Evolutionary conservation across 208 protist species (phyloP).

Genomic region (Wallacemonas rigidus): DNA sequence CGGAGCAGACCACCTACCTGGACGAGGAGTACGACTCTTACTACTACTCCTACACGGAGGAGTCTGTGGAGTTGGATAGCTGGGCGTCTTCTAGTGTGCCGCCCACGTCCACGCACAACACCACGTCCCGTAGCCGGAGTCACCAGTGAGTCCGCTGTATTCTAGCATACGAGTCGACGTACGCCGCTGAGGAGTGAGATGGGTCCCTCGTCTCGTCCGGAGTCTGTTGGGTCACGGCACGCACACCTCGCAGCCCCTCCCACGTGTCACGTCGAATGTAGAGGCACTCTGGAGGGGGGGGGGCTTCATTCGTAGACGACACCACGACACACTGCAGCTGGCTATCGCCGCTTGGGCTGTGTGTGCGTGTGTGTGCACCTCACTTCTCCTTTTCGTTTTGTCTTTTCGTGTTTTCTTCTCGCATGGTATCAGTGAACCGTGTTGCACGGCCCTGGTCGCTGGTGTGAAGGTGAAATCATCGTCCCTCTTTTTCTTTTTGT

Average conservation of each 20-base stretch:
- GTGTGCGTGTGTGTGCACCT: not conserved
- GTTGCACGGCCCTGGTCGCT: not conserved
- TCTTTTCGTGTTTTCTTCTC: constrained; percentile 3
- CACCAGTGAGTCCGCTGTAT: not conserved
- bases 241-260: not conserved
- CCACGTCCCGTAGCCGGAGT: not conserved
- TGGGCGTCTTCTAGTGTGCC: constrained; percentile 30
- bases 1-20: constrained; percentile 37
- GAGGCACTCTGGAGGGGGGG: too few relatives aligned
- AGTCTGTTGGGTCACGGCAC: not conserved
- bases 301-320: too few relatives aligned
- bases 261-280: not conserved
- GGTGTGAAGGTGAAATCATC: constrained; percentile 4
- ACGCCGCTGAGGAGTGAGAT: not conserved
- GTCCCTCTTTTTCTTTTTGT: constrained; percentile 6
- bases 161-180: not conserved
- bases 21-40: constrained; percentile 32
- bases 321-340: too few relatives aligned
- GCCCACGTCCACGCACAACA: not conserved
- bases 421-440: not conserved
- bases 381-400: not conserved
- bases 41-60: constrained; percentile 23
- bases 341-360: too few relatives aligned
- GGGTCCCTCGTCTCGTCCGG: not conserved
- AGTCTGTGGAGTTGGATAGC: constrained; percentile 16